phyloP scores from a whole-genome alignment of 192 early-diverging fungal genomes.

The Coemansia sp. region DNA sequence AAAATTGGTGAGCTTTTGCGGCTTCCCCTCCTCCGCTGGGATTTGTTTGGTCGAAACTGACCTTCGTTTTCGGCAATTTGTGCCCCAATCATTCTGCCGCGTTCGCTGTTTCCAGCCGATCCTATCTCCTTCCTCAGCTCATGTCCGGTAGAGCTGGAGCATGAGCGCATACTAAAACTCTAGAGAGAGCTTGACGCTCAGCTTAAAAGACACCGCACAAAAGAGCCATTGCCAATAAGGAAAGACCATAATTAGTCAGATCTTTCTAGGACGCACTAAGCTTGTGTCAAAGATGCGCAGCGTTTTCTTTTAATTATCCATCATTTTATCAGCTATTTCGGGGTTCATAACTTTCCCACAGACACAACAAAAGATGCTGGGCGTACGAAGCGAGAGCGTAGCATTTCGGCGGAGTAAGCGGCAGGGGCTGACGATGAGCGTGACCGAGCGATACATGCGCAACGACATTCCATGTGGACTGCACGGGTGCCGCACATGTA shows the following conservation, averaged over 20 bases:
- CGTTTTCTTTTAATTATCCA: neutral
- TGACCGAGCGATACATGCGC: slow-evolving; percentile 42
- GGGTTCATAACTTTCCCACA: neutral
- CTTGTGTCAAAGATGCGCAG: neutral
- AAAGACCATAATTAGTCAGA: neutral
- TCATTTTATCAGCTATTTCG: neutral
- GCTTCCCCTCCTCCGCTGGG: neutral
- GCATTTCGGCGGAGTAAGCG: slow-evolving; percentile 51
- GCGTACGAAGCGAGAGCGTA: slow-evolving; percentile 32
- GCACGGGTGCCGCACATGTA: slow-evolving; percentile 20
- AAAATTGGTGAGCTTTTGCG: neutral
- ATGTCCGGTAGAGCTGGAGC: too few relatives aligned
- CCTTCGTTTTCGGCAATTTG: neutral
- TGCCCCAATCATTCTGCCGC: neutral
- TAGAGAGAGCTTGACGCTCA: too few relatives aligned
- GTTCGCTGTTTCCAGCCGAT: neutral
- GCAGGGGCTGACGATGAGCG: slow-evolving; percentile 44
- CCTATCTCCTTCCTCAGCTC: too few relatives aligned
- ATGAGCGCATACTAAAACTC: too few relatives aligned
- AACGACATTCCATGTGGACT: slow-evolving; percentile 39
- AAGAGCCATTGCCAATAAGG: neutral
- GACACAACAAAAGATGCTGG: slow-evolving; percentile 14
- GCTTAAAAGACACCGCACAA: too few relatives aligned
- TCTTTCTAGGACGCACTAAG: neutral
- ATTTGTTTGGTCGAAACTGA: neutral